These are phyloP conservation scores for Ophiosphaerella narmari DNA, from an alignment of 2,329 filamentous ascomycete species.

Conservation along the genomic window DNA sequence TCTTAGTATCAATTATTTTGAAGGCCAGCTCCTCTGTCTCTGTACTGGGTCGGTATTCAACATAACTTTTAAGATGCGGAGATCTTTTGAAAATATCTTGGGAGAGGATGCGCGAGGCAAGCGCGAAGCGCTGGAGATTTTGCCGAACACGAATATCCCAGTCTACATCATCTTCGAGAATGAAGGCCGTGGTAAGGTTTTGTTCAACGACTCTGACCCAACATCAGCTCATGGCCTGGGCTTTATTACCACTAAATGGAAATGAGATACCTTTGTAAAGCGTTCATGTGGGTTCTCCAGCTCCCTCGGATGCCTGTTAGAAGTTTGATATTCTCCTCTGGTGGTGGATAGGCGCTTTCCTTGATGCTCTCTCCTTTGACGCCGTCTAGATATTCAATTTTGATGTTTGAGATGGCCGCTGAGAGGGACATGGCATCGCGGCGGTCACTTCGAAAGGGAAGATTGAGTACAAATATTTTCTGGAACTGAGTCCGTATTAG, in stretches of 20 bases:
- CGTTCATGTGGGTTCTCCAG: constrained; percentile 41
- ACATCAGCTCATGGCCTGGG: constrained; percentile 1
- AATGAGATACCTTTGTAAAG: constrained; percentile 25
- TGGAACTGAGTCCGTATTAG: constrained; percentile 51
- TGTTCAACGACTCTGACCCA: constrained; percentile 26
- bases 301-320: constrained; percentile 33
- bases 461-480: constrained; percentile 59
- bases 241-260: background rate
- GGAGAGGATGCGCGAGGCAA: constrained; percentile 32
- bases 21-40: constrained; percentile 31
- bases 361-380: constrained; percentile 46
- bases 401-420: constrained; percentile 54
- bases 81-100: constrained; percentile 15
- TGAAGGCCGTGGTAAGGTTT: constrained; percentile 39
- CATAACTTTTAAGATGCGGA: constrained; percentile 13
- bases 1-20: constrained; percentile 29
- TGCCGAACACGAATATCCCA: constrained; percentile 37
- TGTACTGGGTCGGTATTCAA: constrained; percentile 24
- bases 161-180: constrained; percentile 40
- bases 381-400: constrained; percentile 56
- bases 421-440: constrained; percentile 58
- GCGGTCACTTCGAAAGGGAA: constrained; percentile 58
- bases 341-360: constrained; percentile 35
- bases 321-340: constrained; percentile 34
- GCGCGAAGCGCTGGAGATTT: constrained; percentile 36